Percentiles rank a stretch among this genome's conserved stretches.
Evolutionary conservation across 148 eudicot species (phyloP).

Genomic region (Arbutus unedo): DNA sequence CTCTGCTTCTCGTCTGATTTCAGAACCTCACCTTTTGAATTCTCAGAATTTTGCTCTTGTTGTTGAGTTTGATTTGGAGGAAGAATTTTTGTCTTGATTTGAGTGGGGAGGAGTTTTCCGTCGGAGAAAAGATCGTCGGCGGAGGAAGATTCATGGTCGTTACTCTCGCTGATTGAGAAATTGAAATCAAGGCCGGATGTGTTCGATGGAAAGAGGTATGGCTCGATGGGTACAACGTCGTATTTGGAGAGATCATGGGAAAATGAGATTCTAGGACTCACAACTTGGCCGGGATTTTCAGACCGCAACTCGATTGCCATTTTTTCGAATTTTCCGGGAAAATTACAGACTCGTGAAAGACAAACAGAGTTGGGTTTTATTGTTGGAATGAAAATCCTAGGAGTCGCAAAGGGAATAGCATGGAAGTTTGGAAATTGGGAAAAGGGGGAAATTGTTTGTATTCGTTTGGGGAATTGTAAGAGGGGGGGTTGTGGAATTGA

Average conservation of each 20-base stretch:
- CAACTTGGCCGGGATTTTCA: constrained; percentile 43
- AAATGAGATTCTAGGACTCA: constrained; percentile 84
- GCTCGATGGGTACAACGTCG: constrained; percentile 64
- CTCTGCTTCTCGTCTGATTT: constrained; percentile 32
- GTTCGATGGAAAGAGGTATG: constrained; percentile 31
- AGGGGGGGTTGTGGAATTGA: constrained; percentile 19
- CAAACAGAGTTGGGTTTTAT: constrained; percentile 1
- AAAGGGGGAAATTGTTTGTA: neutral
- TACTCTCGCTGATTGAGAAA: constrained; percentile 42
- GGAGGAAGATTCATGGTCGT: constrained; percentile 47
- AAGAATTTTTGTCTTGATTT: constrained; percentile 36
- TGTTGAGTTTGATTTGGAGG: constrained; percentile 12
- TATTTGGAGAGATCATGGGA: constrained; percentile 68
- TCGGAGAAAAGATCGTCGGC: constrained; percentile 84
- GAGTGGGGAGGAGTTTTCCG: constrained; percentile 62
- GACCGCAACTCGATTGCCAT: constrained; percentile 69
- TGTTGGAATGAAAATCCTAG: neutral
- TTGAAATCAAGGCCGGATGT: constrained; percentile 61
- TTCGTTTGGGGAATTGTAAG: neutral
- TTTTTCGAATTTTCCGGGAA: constrained; percentile 14
- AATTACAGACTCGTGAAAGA: constrained; percentile 7
- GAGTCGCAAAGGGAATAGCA: neutral
- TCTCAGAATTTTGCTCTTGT: neutral
- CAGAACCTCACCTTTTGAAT: neutral
- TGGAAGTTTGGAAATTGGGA: neutral